Conservation (phyloP, 192 early-diverging fungal species). For the Haplosporangium gracile region DNA sequence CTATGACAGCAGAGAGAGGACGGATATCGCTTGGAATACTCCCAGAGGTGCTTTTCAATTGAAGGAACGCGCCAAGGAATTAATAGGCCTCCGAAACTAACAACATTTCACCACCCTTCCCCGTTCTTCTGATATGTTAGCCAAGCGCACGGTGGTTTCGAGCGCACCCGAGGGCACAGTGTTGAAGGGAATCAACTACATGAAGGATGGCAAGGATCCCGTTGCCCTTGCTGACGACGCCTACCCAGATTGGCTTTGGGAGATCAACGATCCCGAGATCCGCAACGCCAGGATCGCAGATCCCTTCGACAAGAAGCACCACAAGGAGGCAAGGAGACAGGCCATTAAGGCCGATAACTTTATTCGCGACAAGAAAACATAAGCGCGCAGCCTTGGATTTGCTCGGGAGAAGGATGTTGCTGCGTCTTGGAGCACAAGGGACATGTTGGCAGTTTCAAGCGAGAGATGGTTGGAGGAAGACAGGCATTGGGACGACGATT, state of each 20-base stretch:
- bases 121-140: not conserved
- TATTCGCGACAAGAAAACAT: conserved; percentile 83
- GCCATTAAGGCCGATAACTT: conserved; percentile 80
- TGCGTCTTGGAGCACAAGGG: not conserved
- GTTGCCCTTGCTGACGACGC: conserved; percentile 85
- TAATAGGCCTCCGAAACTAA: not conserved
- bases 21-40: too few species aligned
- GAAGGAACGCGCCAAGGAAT: not conserved
- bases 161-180: conserved; percentile 80
- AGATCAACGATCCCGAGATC: conserved; percentile 73
- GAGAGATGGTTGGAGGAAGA: not conserved
- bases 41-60: not conserved
- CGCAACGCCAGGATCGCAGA: conserved; percentile 62
- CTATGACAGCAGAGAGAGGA: too few species aligned
- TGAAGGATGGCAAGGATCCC: conserved; percentile 87
- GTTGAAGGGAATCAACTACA: conserved; percentile 88
- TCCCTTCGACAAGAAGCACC: conserved; percentile 67
- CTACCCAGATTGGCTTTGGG: conserved; percentile 97
- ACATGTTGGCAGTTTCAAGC: not conserved
- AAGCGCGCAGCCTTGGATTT: conserved; percentile 18
- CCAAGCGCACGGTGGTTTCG: conserved; percentile 60
- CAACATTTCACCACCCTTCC: not conserved
- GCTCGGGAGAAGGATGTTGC: not conserved
- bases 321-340: conserved; percentile 71
- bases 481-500: not conserved